Percentiles rank a stretch among this genome's conserved stretches.
Conservation (phyloP, 345 rosid species). For the Eutrema yunnanense region DNA sequence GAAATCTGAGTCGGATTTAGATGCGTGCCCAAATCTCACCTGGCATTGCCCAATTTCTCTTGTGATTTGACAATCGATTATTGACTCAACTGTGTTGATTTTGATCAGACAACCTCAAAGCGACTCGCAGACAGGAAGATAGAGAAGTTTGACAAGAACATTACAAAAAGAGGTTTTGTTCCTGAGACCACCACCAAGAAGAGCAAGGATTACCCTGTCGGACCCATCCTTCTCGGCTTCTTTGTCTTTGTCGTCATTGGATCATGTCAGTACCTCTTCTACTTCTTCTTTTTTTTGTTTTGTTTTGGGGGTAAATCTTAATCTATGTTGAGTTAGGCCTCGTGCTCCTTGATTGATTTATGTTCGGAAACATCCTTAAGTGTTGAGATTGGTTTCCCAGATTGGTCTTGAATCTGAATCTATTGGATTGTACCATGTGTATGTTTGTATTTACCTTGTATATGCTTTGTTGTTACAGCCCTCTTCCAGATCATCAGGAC, state of each 20-base stretch:
- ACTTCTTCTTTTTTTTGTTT: neutral
- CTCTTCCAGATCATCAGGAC: constrained; percentile 96
- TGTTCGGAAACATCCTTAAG: neutral
- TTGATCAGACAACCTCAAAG: constrained; percentile 77
- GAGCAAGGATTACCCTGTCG: constrained; percentile 84
- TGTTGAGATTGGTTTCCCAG: neutral
- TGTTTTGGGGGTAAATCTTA: neutral
- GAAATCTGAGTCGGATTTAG: neutral
- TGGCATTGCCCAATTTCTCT: neutral
- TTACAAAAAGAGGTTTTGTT: constrained; percentile 77
- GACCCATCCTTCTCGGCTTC: constrained; percentile 86
- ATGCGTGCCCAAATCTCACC: neutral
- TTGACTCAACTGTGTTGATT: neutral
- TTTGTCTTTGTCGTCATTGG: constrained; percentile 90
- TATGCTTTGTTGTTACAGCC: constrained; percentile 43
- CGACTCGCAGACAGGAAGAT: constrained; percentile 80
- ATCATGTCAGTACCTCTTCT: constrained; percentile 50
- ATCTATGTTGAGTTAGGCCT: neutral
- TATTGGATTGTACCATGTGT: neutral
- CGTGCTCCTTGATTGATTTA: neutral
- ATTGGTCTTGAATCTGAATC: neutral
- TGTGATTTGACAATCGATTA: neutral
- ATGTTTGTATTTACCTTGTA: neutral
- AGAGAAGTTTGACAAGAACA: constrained; percentile 79
- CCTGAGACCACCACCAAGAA: constrained; percentile 78